Evolutionary conservation across 306 rosid genomes (phyloP).

Genomic region (Calophaca sinica): DNA sequence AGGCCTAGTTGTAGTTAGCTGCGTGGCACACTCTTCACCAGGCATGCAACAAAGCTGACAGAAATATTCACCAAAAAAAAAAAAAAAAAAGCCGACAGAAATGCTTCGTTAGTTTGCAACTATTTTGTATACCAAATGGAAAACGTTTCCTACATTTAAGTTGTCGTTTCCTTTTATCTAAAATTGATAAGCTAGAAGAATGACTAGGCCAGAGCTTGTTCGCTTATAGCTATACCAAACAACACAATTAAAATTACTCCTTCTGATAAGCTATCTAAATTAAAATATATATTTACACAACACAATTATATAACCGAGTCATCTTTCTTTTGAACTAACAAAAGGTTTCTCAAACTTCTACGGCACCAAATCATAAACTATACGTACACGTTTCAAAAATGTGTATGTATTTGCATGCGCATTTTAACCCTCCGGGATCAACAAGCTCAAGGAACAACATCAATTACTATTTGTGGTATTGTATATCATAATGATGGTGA

Average conservation of each 20-base stretch:
- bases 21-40: not conserved
- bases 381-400: constrained; percentile 42
- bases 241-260: not conserved
- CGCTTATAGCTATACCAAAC: not conserved
- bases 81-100: constrained; percentile 23
- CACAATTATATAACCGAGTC: not conserved
- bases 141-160: not conserved
- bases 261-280: constrained; percentile 29
- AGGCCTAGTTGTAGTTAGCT: not conserved
- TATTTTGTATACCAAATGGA: not conserved
- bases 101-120: not conserved
- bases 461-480: not conserved
- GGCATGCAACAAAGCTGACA: constrained; percentile 28
- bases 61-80: no score
- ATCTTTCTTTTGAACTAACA: not conserved
- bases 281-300: no score
- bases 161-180: constrained; percentile 12
- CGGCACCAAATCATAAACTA: not conserved
- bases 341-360: constrained; percentile 41
- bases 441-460: constrained; percentile 17
- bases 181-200: not conserved
- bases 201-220: no score
- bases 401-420: constrained; percentile 20
- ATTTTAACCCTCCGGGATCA: not conserved
- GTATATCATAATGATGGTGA: not conserved